These are phyloP conservation scores for Poterioochromonas sp. DNA, from an alignment of 352 stramenopile species.

Conservation along the genomic window DNA sequence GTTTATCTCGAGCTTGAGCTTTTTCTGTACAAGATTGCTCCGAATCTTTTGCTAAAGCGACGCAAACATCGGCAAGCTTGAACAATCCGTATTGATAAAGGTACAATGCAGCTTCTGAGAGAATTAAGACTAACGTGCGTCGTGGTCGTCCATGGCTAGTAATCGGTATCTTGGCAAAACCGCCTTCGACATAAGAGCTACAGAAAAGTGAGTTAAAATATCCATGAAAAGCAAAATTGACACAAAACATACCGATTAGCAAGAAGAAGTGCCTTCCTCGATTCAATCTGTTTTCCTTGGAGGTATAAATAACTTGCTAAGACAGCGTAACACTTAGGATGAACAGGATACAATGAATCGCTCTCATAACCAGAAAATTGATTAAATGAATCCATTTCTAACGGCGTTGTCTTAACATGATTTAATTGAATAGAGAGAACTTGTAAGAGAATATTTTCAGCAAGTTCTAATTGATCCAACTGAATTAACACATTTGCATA, in stretches of 20 bases:
- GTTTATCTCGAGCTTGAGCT: not conserved
- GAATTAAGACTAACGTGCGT: slow-evolving; percentile 8
- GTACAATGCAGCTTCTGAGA: not conserved
- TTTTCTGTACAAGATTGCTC: slow-evolving; percentile 5
- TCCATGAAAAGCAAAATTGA: not conserved
- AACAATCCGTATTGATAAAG: not conserved
- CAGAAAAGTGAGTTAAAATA: not conserved
- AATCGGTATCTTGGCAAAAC: not conserved
- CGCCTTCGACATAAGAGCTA: slow-evolving; percentile 6
- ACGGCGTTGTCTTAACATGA: not conserved
- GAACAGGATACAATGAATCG: slow-evolving; percentile 18
- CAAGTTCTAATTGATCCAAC: slow-evolving; percentile 13
- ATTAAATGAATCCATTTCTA: not conserved
- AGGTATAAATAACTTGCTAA: not conserved
- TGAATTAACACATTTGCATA: slow-evolving; percentile 12
- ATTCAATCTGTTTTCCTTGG: not conserved
- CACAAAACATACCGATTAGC: slow-evolving; percentile 6
- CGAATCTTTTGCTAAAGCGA: not conserved
- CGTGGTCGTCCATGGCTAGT: not conserved
- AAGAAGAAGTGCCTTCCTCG: slow-evolving; percentile 17
- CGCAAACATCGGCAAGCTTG: not conserved
- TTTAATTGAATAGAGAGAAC: not conserved
- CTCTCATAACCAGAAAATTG: slow-evolving; percentile 27
- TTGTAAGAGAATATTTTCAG: not conserved
- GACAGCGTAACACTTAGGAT: slow-evolving; percentile 20